These are phyloP conservation scores for Fomitopsis pinicola DNA, from an alignment of 1,284 basidiomycete species.

Conservation along the genomic window DNA sequence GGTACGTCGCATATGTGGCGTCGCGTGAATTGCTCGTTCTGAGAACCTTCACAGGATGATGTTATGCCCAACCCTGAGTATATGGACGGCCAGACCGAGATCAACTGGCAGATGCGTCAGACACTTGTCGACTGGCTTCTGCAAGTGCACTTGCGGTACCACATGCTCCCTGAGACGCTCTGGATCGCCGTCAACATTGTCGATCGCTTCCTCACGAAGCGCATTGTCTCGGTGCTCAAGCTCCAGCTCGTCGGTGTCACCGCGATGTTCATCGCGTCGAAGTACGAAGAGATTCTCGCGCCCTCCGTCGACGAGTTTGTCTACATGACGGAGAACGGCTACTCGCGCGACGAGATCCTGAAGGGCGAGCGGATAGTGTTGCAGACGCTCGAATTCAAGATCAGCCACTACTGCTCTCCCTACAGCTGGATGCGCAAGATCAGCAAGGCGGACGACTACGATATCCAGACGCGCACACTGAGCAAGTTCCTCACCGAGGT, in stretches of 20 bases:
- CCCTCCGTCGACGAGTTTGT: constrained; percentile 95
- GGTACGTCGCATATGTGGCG: constrained; percentile 40
- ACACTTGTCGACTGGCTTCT: constrained; percentile 98
- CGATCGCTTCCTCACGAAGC: constrained; percentile 93
- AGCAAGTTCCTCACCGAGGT: constrained; percentile 99
- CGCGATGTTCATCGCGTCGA: constrained; percentile 96
- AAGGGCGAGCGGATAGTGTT: constrained; percentile 97
- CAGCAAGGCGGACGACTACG: constrained; percentile 98
- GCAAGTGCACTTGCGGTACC: constrained; percentile 96
- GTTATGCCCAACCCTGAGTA: constrained; percentile 94
- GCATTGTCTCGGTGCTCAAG: constrained; percentile 90
- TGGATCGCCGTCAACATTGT: constrained; percentile 98
- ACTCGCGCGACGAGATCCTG: constrained; percentile 92
- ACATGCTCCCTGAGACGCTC: constrained; percentile 96
- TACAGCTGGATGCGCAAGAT: constrained; percentile 99
- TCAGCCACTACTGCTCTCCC: constrained; percentile 98
- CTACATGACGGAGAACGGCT: constrained; percentile 95
- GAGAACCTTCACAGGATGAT: constrained; percentile 49
- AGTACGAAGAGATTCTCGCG: constrained; percentile 98
- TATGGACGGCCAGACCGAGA: constrained; percentile 93
- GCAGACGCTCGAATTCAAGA: constrained; percentile 89
- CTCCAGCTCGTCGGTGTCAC: constrained; percentile 98
- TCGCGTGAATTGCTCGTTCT: constrained; percentile 7
- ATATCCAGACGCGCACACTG: constrained; percentile 95
- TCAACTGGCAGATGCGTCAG: constrained; percentile 94